phyloP scores from a whole-genome alignment of 1,139 yeast species.

The Hemisphaericaspora lyxosophila region DNA sequence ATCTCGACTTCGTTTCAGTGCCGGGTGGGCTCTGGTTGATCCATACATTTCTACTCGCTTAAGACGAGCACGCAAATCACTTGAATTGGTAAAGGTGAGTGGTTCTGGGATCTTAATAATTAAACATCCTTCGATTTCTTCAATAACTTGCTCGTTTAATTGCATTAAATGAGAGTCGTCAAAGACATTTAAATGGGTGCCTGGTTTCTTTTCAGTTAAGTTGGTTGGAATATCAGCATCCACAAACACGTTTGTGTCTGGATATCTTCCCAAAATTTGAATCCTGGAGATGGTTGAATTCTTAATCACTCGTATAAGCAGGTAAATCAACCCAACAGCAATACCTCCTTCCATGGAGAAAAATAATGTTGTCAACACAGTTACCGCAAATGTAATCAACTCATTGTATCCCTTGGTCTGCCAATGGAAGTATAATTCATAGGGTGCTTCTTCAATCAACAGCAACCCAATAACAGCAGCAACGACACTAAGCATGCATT shows the following conservation, averaged over 20 bases:
- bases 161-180: slow-evolving; percentile 38
- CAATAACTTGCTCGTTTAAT: slow-evolving; percentile 46
- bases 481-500: slow-evolving; percentile 78
- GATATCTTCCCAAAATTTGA: slow-evolving; percentile 81
- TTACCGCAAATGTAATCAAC: slow-evolving; percentile 67
- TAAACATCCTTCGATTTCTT: slow-evolving; percentile 81
- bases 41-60: slow-evolving; percentile 83
- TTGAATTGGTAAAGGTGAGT: slow-evolving; percentile 85
- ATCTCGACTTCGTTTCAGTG: slow-evolving; percentile 57
- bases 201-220: slow-evolving; percentile 3
- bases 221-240: slow-evolving; percentile 65
- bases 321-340: slow-evolving; percentile 78
- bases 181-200: slow-evolving; percentile 27
- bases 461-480: slow-evolving; percentile 78
- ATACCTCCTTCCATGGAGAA: slow-evolving; percentile 91
- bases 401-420: slow-evolving; percentile 76
- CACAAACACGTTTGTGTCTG: slow-evolving; percentile 72
- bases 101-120: slow-evolving; percentile 92
- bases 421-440: slow-evolving; percentile 73
- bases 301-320: slow-evolving; percentile 74
- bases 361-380: slow-evolving; percentile 69
- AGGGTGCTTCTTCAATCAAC: slow-evolving; percentile 84
- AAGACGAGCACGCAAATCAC: slow-evolving; percentile 74
- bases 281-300: slow-evolving; percentile 87
- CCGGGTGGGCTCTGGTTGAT: slow-evolving; percentile 82